Evolutionary conservation across 495 filamentous ascomycete species (phyloP).

Genomic region (Aspergillus incahuasiensis): DNA sequence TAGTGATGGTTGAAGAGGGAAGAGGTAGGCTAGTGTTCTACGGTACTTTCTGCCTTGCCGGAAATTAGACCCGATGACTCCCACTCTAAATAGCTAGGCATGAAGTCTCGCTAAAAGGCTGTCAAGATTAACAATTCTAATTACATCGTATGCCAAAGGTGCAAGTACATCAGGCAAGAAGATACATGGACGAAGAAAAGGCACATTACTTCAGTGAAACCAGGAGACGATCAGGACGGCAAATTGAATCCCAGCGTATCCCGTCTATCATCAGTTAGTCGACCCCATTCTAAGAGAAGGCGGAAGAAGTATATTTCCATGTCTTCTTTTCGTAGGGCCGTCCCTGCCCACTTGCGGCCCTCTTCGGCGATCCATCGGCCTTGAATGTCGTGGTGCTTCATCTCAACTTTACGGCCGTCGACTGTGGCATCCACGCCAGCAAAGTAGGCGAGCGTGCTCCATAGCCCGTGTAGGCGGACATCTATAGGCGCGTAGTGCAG

Average conservation of each 20-base stretch:
- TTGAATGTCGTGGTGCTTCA: slow-evolving; percentile 41
- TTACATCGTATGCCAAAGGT: neutral
- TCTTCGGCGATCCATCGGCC: slow-evolving; percentile 61
- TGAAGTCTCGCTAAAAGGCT: neutral
- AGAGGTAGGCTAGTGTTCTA: neutral
- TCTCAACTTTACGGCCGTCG: slow-evolving; percentile 18
- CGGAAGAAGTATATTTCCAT: slow-evolving; percentile 82
- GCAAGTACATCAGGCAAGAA: neutral
- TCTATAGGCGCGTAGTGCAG: slow-evolving; percentile 75
- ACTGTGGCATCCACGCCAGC: slow-evolving; percentile 29
- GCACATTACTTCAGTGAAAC: neutral
- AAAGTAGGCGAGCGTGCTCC: slow-evolving; percentile 64
- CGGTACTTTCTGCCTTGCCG: neutral
- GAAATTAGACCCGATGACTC: neutral
- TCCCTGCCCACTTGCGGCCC: slow-evolving; percentile 60
- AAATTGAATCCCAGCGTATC: slow-evolving; percentile 52
- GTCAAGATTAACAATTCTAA: neutral
- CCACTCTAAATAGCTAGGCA: too few relatives aligned
- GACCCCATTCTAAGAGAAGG: slow-evolving; percentile 69
- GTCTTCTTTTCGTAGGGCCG: slow-evolving; percentile 69
- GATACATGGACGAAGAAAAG: neutral
- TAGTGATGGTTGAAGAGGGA: neutral
- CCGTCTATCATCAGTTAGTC: slow-evolving; percentile 58
- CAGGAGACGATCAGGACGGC: neutral
- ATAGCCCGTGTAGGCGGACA: slow-evolving; percentile 59